A percentile compares a stretch with the other conserved stretches of the same genome.
Conservation (phyloP, 2,329 filamentous ascomycete species). For the Lasiodiplodia hormozganensis region DNA sequence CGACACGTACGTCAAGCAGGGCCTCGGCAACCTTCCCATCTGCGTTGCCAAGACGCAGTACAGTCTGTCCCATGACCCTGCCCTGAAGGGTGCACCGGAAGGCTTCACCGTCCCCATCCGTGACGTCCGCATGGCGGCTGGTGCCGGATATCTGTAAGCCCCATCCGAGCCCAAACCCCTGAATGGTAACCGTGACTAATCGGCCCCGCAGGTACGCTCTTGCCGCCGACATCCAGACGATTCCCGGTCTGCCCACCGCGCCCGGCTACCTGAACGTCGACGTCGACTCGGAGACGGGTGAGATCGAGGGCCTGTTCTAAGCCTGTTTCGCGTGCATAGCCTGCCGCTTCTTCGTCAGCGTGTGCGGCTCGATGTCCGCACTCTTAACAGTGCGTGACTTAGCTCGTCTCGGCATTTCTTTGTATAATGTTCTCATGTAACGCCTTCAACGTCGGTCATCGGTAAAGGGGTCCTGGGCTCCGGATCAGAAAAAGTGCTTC, state of each 20-base stretch:
- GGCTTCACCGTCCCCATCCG: slow-evolving; percentile 95
- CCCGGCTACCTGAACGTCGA: slow-evolving; percentile 96
- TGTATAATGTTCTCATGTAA: slow-evolving; percentile 22
- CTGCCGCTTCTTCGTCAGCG: slow-evolving; percentile 7
- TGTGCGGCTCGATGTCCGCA: slow-evolving; percentile 6
- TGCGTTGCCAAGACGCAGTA: slow-evolving; percentile 99
- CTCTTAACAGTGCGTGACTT: slow-evolving; percentile 16
- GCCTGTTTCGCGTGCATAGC: not conserved
- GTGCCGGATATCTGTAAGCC: slow-evolving; percentile 86
- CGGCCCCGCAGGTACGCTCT: slow-evolving; percentile 73
- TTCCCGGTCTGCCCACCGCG: slow-evolving; percentile 91
- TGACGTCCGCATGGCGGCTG: slow-evolving; percentile 91
- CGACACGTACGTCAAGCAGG: slow-evolving; percentile 90
- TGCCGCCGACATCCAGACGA: slow-evolving; percentile 97
- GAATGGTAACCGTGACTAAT: slow-evolving; percentile 45
- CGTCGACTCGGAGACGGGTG: slow-evolving; percentile 60
- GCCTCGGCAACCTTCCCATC: slow-evolving; percentile 90
- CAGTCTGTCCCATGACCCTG: slow-evolving; percentile 89
- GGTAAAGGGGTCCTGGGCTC: slow-evolving; percentile 4
- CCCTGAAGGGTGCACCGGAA: slow-evolving; percentile 91
- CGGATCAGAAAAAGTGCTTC: slow-evolving; percentile 24
- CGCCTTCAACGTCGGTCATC: slow-evolving; percentile 24
- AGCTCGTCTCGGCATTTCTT: slow-evolving; percentile 1
- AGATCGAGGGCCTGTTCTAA: slow-evolving; percentile 81
- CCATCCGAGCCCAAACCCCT: not conserved